Evolutionary conservation across 78 protist genomes (phyloP).

Genomic region (Guillardia theta): DNA sequence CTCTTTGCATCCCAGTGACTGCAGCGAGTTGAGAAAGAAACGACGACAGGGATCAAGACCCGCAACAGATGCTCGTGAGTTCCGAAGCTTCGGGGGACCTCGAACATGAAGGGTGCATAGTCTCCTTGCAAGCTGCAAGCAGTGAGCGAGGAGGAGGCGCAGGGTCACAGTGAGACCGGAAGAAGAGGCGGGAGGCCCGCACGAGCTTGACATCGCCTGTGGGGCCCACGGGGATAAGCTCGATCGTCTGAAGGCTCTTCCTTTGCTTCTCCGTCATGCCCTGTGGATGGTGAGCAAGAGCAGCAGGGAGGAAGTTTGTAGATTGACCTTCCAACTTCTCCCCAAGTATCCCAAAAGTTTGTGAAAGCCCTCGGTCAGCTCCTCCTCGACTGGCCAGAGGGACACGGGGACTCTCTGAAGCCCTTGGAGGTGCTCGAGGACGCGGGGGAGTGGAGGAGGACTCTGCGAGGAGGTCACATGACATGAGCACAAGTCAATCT

Average conservation of each 20-base stretch:
- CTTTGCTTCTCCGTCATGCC: neutral
- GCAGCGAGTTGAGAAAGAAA: neutral
- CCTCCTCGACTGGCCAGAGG: neutral
- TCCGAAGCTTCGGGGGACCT: neutral
- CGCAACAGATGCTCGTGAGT: neutral
- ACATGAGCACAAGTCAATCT: no score
- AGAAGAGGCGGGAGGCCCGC: conserved; percentile 13
- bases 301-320: neutral
- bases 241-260: neutral
- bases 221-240: neutral
- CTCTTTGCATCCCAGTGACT: conserved; percentile 11
- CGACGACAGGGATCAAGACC: neutral
- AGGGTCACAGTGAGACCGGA: no score
- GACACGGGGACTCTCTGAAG: neutral
- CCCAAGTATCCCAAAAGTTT: no score
- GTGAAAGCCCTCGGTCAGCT: no score
- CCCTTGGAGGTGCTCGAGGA: no score
- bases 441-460: no score
- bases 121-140: neutral
- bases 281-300: neutral
- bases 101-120: conserved; percentile 19
- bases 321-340: no score
- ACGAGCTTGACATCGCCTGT: no score
- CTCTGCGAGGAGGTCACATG: no score
- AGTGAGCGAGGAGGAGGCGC: no score